Percentiles rank a stretch among this genome's conserved stretches.
Evolutionary conservation across 176 grass and related monocot genomes (phyloP).

Genomic region (Oryza glaberrima): DNA sequence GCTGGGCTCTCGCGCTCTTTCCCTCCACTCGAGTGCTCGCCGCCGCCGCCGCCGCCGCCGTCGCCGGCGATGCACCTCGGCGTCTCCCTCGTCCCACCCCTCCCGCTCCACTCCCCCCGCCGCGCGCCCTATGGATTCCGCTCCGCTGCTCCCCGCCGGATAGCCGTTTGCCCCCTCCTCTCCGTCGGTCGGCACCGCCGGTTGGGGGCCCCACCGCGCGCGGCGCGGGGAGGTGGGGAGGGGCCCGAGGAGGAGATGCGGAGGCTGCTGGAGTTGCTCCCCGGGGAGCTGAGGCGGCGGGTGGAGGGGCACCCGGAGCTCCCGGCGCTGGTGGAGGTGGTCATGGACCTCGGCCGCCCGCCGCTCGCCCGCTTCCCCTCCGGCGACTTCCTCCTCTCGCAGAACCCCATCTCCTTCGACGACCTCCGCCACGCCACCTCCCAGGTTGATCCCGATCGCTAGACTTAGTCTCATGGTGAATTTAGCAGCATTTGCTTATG

Average conservation of each 20-base stretch:
- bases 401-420: conserved; percentile 54
- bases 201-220: background rate
- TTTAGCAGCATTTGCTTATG: background rate
- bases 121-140: background rate
- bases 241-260: conserved; percentile 63
- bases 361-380: conserved; percentile 83
- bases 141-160: background rate
- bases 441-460: conserved; percentile 42
- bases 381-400: conserved; percentile 74
- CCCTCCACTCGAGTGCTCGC: conserved; percentile 25
- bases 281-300: conserved; percentile 49
- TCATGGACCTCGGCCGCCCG: conserved; percentile 77
- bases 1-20: background rate
- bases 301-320: conserved; percentile 71
- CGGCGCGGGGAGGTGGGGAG: conserved; percentile 24
- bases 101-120: background rate
- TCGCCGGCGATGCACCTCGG: conserved; percentile 35
- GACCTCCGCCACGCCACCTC: conserved; percentile 72
- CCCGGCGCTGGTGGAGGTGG: conserved; percentile 78
- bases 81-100: background rate
- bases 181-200: background rate
- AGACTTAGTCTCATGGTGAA: background rate
- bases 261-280: conserved; percentile 65
- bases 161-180: background rate
- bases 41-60: background rate